Base-by-base conservation (phyloP, 2,329 filamentous ascomycete species). In the Trichoderma sp. region DNA sequence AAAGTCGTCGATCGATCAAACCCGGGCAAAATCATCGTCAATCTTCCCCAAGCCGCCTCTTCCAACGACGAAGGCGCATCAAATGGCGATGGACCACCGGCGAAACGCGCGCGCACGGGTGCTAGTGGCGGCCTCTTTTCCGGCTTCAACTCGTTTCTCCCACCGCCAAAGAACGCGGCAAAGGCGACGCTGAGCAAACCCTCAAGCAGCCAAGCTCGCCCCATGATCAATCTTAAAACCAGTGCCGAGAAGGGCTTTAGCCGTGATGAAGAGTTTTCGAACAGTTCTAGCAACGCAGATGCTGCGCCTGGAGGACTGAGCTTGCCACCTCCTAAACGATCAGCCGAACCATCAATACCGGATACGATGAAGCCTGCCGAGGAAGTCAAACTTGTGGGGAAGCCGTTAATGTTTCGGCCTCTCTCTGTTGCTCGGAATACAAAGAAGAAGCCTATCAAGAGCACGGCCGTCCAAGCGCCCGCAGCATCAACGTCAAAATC, bases 331-430 rank as follows among this genome's bases (percentile, higher is more conserved):
- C 83, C 85, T 11, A 84, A 82, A 73, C 76, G 76, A 24, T 77
- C 81, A 15, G 78, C 80, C 21, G 82, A 82, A 60, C 86, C 86
- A n/a, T 82, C 84, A 36, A 86, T 88, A 76, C 85, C 87, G 1
- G 84, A 83, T 14, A 86, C 87, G 56, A 86, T 89, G 76, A 89
- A 89, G 77, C 81, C 86, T 30, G 87, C 86, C n/a, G 85, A 88
- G 2, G 89, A 91, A 72, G 87, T 92, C 18, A 91, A 93, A 81
- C 82, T 92, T 15, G 88, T 91, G 2, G 93, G 92, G 24, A 96
- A 95, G 76, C 89, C 94, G 14, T 89, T 95, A 81, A 93, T 94
- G 89, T 98, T 98, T 81, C 92, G 91, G 79, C 95, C 95, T 4
- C 84, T 98, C 47, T 97, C 95, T 1, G 94, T 98, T 15, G 89